A percentile compares a stretch with the other conserved stretches of the same genome.
Conservation (phyloP, 2,329 filamentous ascomycete species). For the Massarina eburnea region DNA sequence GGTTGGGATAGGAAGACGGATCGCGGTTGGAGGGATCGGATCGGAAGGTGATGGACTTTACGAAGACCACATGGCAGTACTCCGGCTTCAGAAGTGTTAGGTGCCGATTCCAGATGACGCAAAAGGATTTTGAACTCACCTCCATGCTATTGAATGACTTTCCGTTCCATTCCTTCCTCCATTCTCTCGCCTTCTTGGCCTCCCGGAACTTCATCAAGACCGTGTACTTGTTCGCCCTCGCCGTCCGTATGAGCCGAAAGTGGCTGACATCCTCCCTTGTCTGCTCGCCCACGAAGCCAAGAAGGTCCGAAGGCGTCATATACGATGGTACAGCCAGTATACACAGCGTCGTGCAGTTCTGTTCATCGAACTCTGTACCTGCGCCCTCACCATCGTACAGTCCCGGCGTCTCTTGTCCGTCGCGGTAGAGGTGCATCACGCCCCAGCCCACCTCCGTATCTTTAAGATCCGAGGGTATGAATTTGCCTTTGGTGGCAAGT, state of each 20-base stretch:
- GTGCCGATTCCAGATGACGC: neutral
- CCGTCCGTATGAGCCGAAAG: slow-evolving; percentile 91
- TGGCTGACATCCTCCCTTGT: slow-evolving; percentile 87
- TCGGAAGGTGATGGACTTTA: slow-evolving; percentile 87
- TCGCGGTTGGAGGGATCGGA: slow-evolving; percentile 54
- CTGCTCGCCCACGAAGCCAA: slow-evolving; percentile 87
- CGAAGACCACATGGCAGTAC: slow-evolving; percentile 91
- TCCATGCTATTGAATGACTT: slow-evolving; percentile 91
- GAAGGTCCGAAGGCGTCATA: slow-evolving; percentile 84
- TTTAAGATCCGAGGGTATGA: slow-evolving; percentile 67
- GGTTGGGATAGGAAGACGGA: slow-evolving; percentile 59
- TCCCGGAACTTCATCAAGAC: slow-evolving; percentile 92
- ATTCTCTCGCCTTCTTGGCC: slow-evolving; percentile 71
- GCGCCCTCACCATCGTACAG: slow-evolving; percentile 55
- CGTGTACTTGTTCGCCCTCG: slow-evolving; percentile 86
- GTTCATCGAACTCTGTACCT: slow-evolving; percentile 46
- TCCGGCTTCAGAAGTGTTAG: slow-evolving; percentile 64
- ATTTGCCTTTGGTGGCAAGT: slow-evolving; percentile 80
- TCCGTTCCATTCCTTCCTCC: slow-evolving; percentile 87
- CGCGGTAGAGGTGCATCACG: slow-evolving; percentile 89
- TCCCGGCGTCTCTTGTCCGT: slow-evolving; percentile 71
- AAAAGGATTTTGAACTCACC: slow-evolving; percentile 51
- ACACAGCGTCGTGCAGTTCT: slow-evolving; percentile 83
- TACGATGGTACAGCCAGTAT: slow-evolving; percentile 95
- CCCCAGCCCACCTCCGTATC: slow-evolving; percentile 86